phyloP scores from a whole-genome alignment of 2,329 filamentous ascomycete species.

The Hymenoscyphus fraxineus region DNA sequence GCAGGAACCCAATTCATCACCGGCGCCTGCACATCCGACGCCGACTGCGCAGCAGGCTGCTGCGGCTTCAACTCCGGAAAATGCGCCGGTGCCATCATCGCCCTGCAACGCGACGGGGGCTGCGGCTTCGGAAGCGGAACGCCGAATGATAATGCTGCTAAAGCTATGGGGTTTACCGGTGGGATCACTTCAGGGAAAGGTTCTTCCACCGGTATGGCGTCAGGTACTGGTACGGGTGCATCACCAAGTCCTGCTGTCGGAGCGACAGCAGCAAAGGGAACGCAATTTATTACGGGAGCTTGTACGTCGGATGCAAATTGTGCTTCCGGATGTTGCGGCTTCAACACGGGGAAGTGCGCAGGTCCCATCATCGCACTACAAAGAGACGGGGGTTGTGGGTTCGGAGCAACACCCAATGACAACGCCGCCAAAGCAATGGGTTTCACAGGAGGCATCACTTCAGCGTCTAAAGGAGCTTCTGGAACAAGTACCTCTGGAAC shows the following conservation, averaged over 20 bases:
- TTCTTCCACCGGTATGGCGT: background rate
- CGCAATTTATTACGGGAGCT: slow-evolving; percentile 37
- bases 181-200: slow-evolving; percentile 1
- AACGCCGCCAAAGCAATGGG: slow-evolving; percentile 12
- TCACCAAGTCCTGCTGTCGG: background rate
- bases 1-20: slow-evolving; percentile 17
- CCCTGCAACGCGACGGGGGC: slow-evolving; percentile 35
- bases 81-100: slow-evolving; percentile 35
- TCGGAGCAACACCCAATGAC: slow-evolving; percentile 21
- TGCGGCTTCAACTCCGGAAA: slow-evolving; percentile 28
- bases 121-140: slow-evolving; percentile 32
- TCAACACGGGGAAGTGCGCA: slow-evolving; percentile 32
- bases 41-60: slow-evolving; percentile 17
- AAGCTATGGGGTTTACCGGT: slow-evolving; percentile 12
- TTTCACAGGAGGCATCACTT: slow-evolving; percentile 12
- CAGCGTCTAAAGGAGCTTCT: background rate
- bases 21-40: slow-evolving; percentile 14
- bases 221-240: slow-evolving; percentile 1
- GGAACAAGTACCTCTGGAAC: background rate
- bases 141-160: slow-evolving; percentile 17
- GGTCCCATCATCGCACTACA: slow-evolving; percentile 35
- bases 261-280: slow-evolving; percentile 18
- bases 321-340: slow-evolving; percentile 28
- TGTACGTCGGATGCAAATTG: slow-evolving; percentile 36
- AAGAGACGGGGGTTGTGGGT: slow-evolving; percentile 37